Conservation (phyloP, 352 stramenopile genomes). For the Pythium monospermum region DNA sequence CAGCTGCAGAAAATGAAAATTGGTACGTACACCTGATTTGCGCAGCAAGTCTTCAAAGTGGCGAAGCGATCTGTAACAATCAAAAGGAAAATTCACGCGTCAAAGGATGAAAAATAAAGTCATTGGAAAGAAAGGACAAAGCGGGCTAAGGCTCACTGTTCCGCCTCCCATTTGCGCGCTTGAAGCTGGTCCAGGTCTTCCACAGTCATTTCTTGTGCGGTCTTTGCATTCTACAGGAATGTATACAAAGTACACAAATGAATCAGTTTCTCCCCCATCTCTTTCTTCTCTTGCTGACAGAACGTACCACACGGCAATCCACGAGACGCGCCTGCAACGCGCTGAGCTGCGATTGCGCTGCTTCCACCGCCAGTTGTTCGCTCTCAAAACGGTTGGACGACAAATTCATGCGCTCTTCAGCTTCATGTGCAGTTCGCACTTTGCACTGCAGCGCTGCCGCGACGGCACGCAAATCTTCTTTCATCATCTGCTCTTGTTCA, state of each 20-base stretch:
- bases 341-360: neutral
- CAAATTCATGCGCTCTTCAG: neutral
- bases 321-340: no score
- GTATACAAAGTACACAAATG: neutral
- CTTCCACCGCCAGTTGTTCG: neutral
- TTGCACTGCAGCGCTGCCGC: neutral
- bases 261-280: no score
- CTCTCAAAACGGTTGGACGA: neutral
- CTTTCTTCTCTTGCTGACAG: no score
- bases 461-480: conserved; percentile 1
- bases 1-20: neutral
- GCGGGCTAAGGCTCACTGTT: conserved; percentile 2
- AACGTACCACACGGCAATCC: neutral
- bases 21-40: conserved; percentile 2
- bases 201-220: neutral
- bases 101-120: no score
- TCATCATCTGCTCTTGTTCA: conserved; percentile 1
- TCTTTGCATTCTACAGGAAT: neutral
- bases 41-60: conserved; percentile 7
- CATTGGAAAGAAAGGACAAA: no score
- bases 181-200: neutral
- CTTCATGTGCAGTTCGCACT: no score
- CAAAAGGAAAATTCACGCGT: neutral
- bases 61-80: neutral
- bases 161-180: neutral